phyloP scores from a whole-genome alignment of 2,329 filamentous ascomycete species.

The Epichloe scottii region DNA sequence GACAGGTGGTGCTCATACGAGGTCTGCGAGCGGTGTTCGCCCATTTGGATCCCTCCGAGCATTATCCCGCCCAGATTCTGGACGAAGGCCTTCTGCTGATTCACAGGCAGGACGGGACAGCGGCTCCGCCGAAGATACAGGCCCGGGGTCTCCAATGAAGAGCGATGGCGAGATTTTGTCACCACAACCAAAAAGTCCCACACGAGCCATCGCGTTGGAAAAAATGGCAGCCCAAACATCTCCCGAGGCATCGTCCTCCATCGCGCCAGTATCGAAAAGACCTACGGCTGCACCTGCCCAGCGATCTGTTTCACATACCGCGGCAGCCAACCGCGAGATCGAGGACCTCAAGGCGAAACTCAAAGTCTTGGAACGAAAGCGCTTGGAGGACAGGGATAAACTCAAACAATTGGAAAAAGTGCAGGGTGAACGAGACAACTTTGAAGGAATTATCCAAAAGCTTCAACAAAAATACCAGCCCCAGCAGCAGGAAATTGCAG shows the following conservation, averaged over 20 bases:
- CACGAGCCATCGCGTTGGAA: slow-evolving; percentile 40
- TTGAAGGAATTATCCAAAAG: slow-evolving; percentile 78
- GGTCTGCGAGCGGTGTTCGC: slow-evolving; percentile 29
- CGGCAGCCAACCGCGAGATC: slow-evolving; percentile 51
- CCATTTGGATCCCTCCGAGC: slow-evolving; percentile 24
- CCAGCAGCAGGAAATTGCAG: slow-evolving; percentile 65
- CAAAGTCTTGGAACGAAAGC: slow-evolving; percentile 75
- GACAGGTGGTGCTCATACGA: slow-evolving; percentile 18
- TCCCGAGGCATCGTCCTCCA: slow-evolving; percentile 14
- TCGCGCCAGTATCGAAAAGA: slow-evolving; percentile 19
- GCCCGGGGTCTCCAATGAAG: slow-evolving; percentile 33
- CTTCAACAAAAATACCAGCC: slow-evolving; percentile 80
- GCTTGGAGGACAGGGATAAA: slow-evolving; percentile 73
- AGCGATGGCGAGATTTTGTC: slow-evolving; percentile 38
- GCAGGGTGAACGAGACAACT: slow-evolving; percentile 64
- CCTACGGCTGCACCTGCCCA: slow-evolving; percentile 16
- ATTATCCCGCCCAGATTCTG: slow-evolving; percentile 24
- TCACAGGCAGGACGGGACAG: slow-evolving; percentile 31
- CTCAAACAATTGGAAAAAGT: slow-evolving; percentile 66
- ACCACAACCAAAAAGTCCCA: slow-evolving; percentile 37
- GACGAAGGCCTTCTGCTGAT: slow-evolving; percentile 34
- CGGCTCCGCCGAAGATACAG: slow-evolving; percentile 20
- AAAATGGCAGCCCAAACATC: slow-evolving; percentile 31
- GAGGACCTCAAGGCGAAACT: slow-evolving; percentile 85
- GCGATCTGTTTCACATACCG: slow-evolving; percentile 34